Evolutionary conservation across 2,329 filamentous ascomycete genomes (phyloP), one percentile per base, ranked within the genome.

Genomic region (Fusarium nematophilum): DNA sequence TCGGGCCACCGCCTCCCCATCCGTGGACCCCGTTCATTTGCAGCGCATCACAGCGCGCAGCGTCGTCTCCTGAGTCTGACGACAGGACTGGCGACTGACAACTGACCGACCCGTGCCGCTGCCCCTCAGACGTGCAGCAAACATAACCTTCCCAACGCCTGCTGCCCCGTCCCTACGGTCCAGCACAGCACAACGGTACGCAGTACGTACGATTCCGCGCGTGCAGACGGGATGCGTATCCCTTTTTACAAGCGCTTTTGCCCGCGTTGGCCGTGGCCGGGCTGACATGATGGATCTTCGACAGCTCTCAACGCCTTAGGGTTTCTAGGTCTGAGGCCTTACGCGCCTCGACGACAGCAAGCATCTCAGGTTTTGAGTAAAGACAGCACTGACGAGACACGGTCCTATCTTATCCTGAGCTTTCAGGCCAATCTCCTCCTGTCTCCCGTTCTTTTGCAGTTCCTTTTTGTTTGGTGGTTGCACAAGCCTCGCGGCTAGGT

Each of bases 61-160:
- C 56, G 45, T 42, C 60, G 37, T 52, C 52, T 57, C 44, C 57
- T 58, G 39, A 48, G 39, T 55, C 61, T 54, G 55, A 57, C 50
- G 49, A n/a, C n/a, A n/a, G n/a, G n/a, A n/a, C n/a, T n/a, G n/a
- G n/a, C n/a, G n/a, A n/a, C n/a, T n/a, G n/a, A n/a, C n/a, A n/a
- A n/a, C n/a, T n/a, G n/a, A n/a, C n/a, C n/a, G n/a, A 42, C 34
- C 48, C 33, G 31, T 39, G 29, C 30, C 36, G 25, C 57, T 55
- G 45, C 53, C 54, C 61, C 57, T 62, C 61, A 59, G 34, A 47
- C 47, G 36, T 62, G 43, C 50, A 53, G 55, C 30, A 40, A 50
- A 42, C 43, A 33, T 57, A 45, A 37, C 38, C 37, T 59, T 50
- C 25, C 33, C 27, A 61, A 33, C 56, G 37, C 33, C 46, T 43